Evolutionary conservation across 2,329 filamentous ascomycete species (phyloP).

Genomic region (Xylariaceae sp.): DNA sequence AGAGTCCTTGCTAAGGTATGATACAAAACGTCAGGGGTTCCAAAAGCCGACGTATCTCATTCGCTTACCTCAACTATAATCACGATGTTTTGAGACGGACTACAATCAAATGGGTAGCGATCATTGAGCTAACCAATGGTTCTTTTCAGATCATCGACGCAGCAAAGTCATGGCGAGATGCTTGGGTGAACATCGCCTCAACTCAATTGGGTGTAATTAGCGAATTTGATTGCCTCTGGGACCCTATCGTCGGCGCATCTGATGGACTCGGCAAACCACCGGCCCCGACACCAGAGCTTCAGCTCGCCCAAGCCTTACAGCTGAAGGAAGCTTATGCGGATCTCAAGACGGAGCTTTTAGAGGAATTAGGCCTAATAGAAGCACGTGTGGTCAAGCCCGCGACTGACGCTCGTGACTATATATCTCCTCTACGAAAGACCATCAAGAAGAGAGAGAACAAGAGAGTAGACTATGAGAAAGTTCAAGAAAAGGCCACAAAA

Average conservation of each 20-base stretch:
- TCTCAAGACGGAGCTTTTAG: constrained; percentile 66
- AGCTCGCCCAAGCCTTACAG: constrained; percentile 62
- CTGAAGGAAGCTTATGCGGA: constrained; percentile 68
- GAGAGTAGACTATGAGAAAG: constrained; percentile 77
- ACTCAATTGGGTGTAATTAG: constrained; percentile 65
- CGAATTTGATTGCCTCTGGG: constrained; percentile 71
- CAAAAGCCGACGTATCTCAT: too few relatives aligned
- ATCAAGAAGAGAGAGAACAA: constrained; percentile 84
- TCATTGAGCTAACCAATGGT: constrained; percentile 7
- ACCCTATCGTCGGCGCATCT: constrained; percentile 68
- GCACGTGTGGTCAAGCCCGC: constrained; percentile 67
- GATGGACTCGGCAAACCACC: constrained; percentile 55
- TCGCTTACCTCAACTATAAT: too few relatives aligned
- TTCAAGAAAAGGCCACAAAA: constrained; percentile 67
- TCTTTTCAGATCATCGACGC: constrained; percentile 66
- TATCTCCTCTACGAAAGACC: constrained; percentile 73
- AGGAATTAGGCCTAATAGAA: constrained; percentile 71
- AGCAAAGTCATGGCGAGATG: constrained; percentile 72
- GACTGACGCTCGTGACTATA: constrained; percentile 63
- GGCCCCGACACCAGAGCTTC: constrained; percentile 58
- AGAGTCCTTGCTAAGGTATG: constrained; percentile 67
- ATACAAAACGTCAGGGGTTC: constrained; percentile 12
- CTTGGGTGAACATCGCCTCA: constrained; percentile 70
- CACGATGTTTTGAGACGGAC: too few relatives aligned
- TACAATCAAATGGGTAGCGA: neutral